Evolutionary conservation across 1,284 basidiomycete genomes (phyloP), one percentile per base, ranked within the genome.

Genomic region (Ganoderma boninense): DNA sequence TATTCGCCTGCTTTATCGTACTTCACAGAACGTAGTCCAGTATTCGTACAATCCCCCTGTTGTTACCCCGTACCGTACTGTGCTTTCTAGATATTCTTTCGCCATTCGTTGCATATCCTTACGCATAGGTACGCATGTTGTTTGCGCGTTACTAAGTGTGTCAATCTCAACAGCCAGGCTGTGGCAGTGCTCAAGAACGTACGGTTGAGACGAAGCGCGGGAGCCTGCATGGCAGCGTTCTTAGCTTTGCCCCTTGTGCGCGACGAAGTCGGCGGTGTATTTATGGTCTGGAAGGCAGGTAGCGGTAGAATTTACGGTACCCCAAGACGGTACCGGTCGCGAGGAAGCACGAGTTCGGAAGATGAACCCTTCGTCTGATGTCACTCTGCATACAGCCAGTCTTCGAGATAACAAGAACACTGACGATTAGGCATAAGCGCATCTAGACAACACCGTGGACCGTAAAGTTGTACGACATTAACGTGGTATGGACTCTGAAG

Each of bases 81-180:
- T 62, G 61, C 61, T 62, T 62, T 62, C 26, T 62, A 62, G 61
- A 62, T 62, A 62, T 56, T 56, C 32, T 4, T 29, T 32, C 16
- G 8, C 54, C 2, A 10, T 23, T 49, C 13, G 14, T 56, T 29
- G 29, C n/a, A 4, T 56, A 16, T 4, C 16, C 23, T 54, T 7
- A n/a, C n/a, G 23, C 49, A 38, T 35, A n/a, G n/a, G n/a, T 32
- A 32, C 29, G 4, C 29, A 32, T 32, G 29, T 32, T 32, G 29
- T 32, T 32, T 32, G 29, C 29, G 29, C 4, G 29, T 32, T 32
- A 32, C 29, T 32, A 32, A 32, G 4, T 32, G 29, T 32, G 29
- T 32, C 29, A 32, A 32, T 32, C 2, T 32, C 29, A 4, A 32
- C 29, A 32, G 29, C 29, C 29, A 54, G 8, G 68, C 44, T 46